Evolutionary conservation across 2,329 filamentous ascomycete genomes (phyloP).

Genomic region (Coccinonectria pachysandricola): DNA sequence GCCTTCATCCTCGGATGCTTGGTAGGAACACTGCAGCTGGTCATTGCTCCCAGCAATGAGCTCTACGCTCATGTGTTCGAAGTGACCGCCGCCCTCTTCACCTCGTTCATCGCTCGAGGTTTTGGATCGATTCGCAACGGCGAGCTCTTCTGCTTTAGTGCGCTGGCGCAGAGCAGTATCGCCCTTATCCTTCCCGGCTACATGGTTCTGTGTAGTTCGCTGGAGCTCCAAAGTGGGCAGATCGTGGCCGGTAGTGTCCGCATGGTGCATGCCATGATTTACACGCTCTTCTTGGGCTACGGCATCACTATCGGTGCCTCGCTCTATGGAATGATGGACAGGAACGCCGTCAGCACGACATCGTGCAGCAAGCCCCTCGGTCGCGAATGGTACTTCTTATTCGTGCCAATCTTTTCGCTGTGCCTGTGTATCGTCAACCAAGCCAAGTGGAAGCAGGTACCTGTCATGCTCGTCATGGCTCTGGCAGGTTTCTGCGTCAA

Average conservation of each 20-base stretch:
- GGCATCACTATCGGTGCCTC: constrained; percentile 61
- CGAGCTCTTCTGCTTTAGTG: constrained; percentile 58
- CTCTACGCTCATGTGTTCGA: constrained; percentile 50
- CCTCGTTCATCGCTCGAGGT: constrained; percentile 58
- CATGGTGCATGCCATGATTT: constrained; percentile 68
- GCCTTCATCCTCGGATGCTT: constrained; percentile 67
- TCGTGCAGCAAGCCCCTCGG: constrained; percentile 35
- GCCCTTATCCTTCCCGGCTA: constrained; percentile 61
- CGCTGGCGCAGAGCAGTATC: constrained; percentile 62
- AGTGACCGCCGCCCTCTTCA: constrained; percentile 48
- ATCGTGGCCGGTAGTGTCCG: constrained; percentile 63
- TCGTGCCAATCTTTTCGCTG: constrained; percentile 64
- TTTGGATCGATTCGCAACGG: constrained; percentile 54
- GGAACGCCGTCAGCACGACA: constrained; percentile 36
- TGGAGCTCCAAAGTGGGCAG: constrained; percentile 61
- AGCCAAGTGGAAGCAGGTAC: constrained; percentile 67
- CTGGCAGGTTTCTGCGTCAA: constrained; percentile 66
- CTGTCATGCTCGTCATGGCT: constrained; percentile 65
- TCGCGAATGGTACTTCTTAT: constrained; percentile 49
- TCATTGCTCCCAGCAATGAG: constrained; percentile 63
- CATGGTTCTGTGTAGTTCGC: constrained; percentile 34
- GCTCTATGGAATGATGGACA: constrained; percentile 54
- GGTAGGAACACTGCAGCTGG: constrained; percentile 63
- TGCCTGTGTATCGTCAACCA: constrained; percentile 73
- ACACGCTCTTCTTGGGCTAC: constrained; percentile 63